Base-by-base conservation (phyloP, 257 asterid species). In the Misopates orontium region DNA sequence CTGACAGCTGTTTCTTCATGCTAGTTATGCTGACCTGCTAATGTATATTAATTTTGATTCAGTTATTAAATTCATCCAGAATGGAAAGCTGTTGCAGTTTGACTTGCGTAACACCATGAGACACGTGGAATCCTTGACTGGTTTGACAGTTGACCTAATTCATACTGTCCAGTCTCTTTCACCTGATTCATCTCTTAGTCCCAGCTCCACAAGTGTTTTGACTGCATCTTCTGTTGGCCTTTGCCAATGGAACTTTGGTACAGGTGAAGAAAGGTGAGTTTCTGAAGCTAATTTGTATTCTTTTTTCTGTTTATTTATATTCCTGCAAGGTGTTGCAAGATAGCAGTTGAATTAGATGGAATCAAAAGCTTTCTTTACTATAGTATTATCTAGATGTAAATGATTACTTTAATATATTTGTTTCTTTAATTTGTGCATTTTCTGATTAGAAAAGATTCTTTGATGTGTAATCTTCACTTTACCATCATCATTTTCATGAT, bases 151-250 rank as follows among this genome's bases (percentile, higher is more conserved):
- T 72, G 84, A 85, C 66, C 92, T 91, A 50, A 71, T 90, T 72
- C 99, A 94, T 70, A 73, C 96, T 15, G 48, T 94, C 20, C 72
- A 74, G 72, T 79, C 95, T 56, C 83, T 86, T 76, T 62, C 85
- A 68, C 68, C 80, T 13, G 69, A 77, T 72, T 64, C 80, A 28
- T 56, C 86, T 68, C 59, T 56, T 55, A 44, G 66, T 71, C 59
- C 82, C 25, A 83, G 87, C 59, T 32, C 44, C 39, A 80, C 82
- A 76, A 80, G 91, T 58, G 79, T 90, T 70, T 84, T 94, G 60
- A 79, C 89, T 70, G 97, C 99, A 68, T 94, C 99, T 56, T 87
- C 99, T 39, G 80, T 69, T 75, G 99, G 99, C 56, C 64, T 94
- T 66, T 94, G 96, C 67, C 87, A 80, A 64, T 90, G 95, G 92